Percentiles rank a stretch among this genome's conserved stretches.
These are phyloP conservation scores for Colletotrichum sp. DNA, from an alignment of 2,329 filamentous ascomycete species.

Conservation along the genomic window DNA sequence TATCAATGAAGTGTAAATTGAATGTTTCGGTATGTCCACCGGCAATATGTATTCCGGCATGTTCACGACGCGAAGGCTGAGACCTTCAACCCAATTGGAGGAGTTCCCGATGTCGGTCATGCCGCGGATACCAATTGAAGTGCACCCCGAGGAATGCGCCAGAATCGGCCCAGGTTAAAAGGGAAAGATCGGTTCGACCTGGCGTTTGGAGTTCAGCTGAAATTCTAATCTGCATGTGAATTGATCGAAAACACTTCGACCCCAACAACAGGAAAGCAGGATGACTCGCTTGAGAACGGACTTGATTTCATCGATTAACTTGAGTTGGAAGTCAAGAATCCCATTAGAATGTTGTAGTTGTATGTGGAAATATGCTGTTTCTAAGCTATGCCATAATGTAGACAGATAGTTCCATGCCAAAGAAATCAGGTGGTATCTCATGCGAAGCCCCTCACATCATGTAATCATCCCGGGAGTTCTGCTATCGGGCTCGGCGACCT, in stretches of 20 bases:
- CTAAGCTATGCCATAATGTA: not conserved
- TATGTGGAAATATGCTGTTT: not conserved
- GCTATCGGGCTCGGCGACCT: not conserved
- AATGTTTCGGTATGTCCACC: not conserved
- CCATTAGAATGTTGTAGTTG: not conserved
- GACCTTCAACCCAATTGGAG: not conserved
- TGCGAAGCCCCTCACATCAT: not conserved
- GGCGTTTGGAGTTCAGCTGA: not conserved
- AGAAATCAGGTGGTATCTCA: not conserved
- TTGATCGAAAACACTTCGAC: no score
- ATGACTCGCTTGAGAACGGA: no score
- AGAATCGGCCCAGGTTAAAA: not conserved
- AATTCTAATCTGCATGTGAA: not conserved
- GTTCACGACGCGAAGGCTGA: not conserved
- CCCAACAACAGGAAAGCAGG: no score
- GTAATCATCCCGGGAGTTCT: constrained; percentile 24
- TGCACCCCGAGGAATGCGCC: not conserved
- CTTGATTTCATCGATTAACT: accelerated
- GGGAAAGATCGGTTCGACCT: not conserved
- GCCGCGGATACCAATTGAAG: not conserved
- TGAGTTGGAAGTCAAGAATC: not conserved
- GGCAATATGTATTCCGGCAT: not conserved
- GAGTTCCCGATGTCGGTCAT: not conserved
- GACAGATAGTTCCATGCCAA: not conserved
- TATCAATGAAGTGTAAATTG: not conserved